Conservation (phyloP, 345 rosid genomes). For the Toxicodendron radicans region DNA sequence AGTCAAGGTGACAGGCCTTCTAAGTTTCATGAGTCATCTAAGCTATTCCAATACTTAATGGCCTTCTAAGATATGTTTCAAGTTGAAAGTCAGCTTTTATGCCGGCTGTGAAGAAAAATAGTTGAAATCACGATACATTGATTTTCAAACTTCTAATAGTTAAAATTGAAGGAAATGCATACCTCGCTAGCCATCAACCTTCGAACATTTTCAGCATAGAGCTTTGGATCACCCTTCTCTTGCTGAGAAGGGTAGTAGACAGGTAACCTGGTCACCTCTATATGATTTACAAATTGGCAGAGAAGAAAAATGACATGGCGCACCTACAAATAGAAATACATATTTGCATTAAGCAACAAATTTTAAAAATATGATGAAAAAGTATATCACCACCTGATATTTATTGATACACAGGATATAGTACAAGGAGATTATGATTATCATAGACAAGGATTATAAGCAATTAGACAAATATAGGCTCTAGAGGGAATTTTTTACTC, state of each 20-base stretch:
- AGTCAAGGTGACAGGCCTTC: not conserved
- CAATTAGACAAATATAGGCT: not conserved
- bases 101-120: not conserved
- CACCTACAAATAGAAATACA: constrained; percentile 42
- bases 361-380: not conserved
- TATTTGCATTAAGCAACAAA: not conserved
- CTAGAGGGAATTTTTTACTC: not conserved
- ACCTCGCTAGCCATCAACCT: constrained; percentile 91
- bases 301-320: constrained; percentile 86
- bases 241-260: constrained; percentile 84
- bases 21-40: not conserved
- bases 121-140: not conserved
- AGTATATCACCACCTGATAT: not conserved
- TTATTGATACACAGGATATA: not conserved
- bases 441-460: not conserved
- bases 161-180: constrained; percentile 19
- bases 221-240: constrained; percentile 88
- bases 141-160: constrained; percentile 1
- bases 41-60: not conserved
- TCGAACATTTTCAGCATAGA: constrained; percentile 81
- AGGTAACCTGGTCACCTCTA: constrained; percentile 76
- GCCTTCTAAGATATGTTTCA: not conserved
- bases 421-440: not conserved
- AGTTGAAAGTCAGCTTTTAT: not conserved
- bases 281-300: constrained; percentile 83